Evolutionary conservation across 2,329 filamentous ascomycete species (phyloP).

Genomic region (Phoma sp.): DNA sequence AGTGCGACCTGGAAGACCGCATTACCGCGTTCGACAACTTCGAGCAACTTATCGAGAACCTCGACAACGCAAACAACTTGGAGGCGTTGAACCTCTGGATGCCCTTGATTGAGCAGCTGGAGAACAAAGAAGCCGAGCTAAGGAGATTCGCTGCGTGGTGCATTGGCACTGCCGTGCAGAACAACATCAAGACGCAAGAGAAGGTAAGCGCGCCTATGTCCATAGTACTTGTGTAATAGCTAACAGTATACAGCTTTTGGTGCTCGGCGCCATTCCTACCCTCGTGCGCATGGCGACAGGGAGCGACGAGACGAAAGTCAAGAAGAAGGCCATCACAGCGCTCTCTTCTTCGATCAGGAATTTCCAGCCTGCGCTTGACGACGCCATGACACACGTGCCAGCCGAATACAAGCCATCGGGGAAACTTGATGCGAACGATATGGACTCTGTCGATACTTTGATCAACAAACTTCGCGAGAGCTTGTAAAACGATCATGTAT

Average conservation of each 20-base stretch:
- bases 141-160: conserved; percentile 92
- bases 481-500: conserved; percentile 15
- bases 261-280: conserved; percentile 69
- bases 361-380: conserved; percentile 76
- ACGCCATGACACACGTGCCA: conserved; percentile 70
- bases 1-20: conserved; percentile 25
- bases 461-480: conserved; percentile 64
- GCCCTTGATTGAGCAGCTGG: conserved; percentile 74
- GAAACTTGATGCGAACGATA: conserved; percentile 80
- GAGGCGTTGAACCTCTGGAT: conserved; percentile 79
- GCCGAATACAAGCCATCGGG: conserved; percentile 63
- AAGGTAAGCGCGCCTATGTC: conserved; percentile 52
- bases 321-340: conserved; percentile 88
- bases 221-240: neutral
- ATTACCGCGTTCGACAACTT: conserved; percentile 36
- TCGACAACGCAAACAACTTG: conserved; percentile 98
- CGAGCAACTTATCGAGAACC: conserved; percentile 34
- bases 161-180: conserved; percentile 92
- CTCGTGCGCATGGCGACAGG: conserved; percentile 70
- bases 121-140: conserved; percentile 72
- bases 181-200: conserved; percentile 87
- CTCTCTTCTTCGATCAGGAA: conserved; percentile 87
- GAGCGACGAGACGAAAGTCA: conserved; percentile 66
- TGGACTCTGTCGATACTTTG: conserved; percentile 81
- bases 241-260: conserved; percentile 54